A percentile compares a stretch with the other conserved stretches of the same genome.
phyloP scores from a whole-genome alignment of 441 rosid species.

The California macrophylla region DNA sequence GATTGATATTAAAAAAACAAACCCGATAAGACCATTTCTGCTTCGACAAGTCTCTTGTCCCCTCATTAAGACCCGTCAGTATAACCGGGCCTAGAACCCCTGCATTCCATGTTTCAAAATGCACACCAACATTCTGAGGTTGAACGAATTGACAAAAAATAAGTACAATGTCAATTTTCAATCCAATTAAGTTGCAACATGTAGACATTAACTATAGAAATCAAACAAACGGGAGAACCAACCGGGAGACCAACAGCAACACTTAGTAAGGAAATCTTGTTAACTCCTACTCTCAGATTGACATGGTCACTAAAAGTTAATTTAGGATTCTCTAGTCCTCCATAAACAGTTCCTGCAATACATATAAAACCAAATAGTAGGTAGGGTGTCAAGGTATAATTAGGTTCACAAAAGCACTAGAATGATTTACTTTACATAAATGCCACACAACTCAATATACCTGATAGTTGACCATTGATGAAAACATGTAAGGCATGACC shows the following conservation, averaged over 20 bases:
- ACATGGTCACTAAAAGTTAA: conserved; percentile 64
- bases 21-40: conserved; percentile 97
- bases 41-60: conserved; percentile 80
- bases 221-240: conserved; percentile 18
- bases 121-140: conserved; percentile 84
- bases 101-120: conserved; percentile 86
- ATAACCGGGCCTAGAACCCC: conserved; percentile 94
- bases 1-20: neutral
- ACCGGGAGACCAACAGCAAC: conserved; percentile 94
- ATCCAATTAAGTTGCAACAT: neutral
- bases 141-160: conserved; percentile 7
- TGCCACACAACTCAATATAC: conserved; percentile 26
- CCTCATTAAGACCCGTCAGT: conserved; percentile 69
- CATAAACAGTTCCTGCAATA: conserved; percentile 66
- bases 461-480: conserved; percentile 77
- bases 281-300: conserved; percentile 67
- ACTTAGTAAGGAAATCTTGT: conserved; percentile 79
- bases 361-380: neutral
- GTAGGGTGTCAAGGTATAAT: neutral
- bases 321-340: conserved; percentile 67
- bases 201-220: neutral
- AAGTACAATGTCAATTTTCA: neutral
- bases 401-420: neutral
- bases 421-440: neutral
- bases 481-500: conserved; percentile 93